Evolutionary conservation across 129 eudicot species (phyloP).

Genomic region (Flaveria bidentis): DNA sequence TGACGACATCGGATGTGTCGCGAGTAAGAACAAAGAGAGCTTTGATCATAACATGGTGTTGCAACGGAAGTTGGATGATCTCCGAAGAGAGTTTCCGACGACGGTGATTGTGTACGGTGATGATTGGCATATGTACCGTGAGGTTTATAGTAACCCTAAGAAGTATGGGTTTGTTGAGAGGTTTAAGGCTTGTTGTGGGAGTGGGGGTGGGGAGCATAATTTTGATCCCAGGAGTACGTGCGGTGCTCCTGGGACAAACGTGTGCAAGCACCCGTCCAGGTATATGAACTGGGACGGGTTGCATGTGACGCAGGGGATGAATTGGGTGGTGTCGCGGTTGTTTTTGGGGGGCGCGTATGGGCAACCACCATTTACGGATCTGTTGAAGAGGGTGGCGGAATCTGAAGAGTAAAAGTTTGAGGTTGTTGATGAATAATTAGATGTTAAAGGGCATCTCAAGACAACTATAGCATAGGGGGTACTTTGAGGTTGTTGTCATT

Average conservation of each 20-base stretch:
- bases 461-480: too few relatives aligned
- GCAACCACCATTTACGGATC: slow-evolving; percentile 29
- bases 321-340: slow-evolving; percentile 22
- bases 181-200: slow-evolving; percentile 42
- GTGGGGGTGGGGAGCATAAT: neutral
- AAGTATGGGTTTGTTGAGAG: slow-evolving; percentile 41
- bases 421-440: too few relatives aligned
- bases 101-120: slow-evolving; percentile 38
- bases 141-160: slow-evolving; percentile 15
- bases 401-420: neutral
- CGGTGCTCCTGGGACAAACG: slow-evolving; percentile 23
- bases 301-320: slow-evolving; percentile 39
- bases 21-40: slow-evolving; percentile 34
- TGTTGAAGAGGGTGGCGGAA: slow-evolving; percentile 31
- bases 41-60: slow-evolving; percentile 28
- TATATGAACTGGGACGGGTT: slow-evolving; percentile 48
- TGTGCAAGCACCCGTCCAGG: slow-evolving; percentile 34
- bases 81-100: slow-evolving; percentile 21
- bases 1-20: slow-evolving; percentile 37
- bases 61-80: slow-evolving; percentile 13
- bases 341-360: slow-evolving; percentile 30
- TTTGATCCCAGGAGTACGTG: slow-evolving; percentile 20
- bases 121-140: slow-evolving; percentile 33
- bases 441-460: too few relatives aligned
- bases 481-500: neutral